Percentiles rank a stretch among this genome's conserved stretches.
phyloP scores from a whole-genome alignment of 495 filamentous ascomycete species.

The Ramalina peruviana region DNA sequence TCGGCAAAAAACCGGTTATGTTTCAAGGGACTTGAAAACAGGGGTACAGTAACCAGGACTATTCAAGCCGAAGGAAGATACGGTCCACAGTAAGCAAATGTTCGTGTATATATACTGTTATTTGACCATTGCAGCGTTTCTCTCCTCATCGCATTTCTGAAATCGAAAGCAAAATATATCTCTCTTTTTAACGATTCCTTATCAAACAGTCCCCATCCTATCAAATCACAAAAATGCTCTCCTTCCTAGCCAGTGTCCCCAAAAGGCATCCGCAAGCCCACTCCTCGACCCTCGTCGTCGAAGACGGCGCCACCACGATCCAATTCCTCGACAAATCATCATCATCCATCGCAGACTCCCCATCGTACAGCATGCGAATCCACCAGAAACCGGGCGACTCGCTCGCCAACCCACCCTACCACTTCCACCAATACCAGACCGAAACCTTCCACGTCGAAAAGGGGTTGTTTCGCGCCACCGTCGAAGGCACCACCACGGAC shows the following conservation, averaged over 20 bases:
- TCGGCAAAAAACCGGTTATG: too few relatives aligned
- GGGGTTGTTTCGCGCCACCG: constrained; percentile 2
- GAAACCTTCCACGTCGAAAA: constrained; percentile 4
- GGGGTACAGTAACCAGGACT: too few relatives aligned
- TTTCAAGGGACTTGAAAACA: too few relatives aligned
- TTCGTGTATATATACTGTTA: too few relatives aligned
- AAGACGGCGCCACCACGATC: constrained; percentile 1
- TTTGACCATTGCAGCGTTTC: not conserved
- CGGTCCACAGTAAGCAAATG: too few relatives aligned
- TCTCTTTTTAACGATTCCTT: not conserved
- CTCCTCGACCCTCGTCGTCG: not conserved
- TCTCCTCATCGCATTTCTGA: not conserved
- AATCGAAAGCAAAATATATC: not conserved
- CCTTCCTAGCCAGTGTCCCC: not conserved
- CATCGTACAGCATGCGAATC: not conserved
- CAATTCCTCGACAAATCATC: not conserved
- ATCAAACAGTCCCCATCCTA: too few relatives aligned
- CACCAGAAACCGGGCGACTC: not conserved
- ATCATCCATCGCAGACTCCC: not conserved
- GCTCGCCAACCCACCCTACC: constrained; percentile 6
- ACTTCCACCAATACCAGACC: constrained; percentile 9
- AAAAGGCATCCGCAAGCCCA: constrained; percentile 1
- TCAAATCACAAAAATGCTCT: constrained; percentile 3
- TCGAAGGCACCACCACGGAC: not conserved
- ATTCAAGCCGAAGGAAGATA: too few relatives aligned